These are phyloP conservation scores for Acer yangbiense DNA, from an alignment of 345 rosid species.

Conservation along the genomic window DNA sequence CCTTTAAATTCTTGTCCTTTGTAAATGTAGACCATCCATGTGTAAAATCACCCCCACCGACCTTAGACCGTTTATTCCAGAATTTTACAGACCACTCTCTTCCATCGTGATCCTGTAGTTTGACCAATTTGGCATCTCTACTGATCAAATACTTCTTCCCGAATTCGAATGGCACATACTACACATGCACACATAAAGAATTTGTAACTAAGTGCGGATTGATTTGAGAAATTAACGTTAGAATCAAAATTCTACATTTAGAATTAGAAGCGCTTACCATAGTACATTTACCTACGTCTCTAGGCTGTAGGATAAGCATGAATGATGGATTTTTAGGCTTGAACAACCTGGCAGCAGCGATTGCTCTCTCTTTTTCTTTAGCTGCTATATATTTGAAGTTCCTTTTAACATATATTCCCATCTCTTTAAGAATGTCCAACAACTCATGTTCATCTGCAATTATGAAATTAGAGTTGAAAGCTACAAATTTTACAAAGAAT, in stretches of 20 bases:
- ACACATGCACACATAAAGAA: background rate
- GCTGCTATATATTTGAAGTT: background rate
- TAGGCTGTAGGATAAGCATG: background rate
- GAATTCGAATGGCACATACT: constrained; percentile 25
- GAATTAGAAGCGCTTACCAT: background rate
- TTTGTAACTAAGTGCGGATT: background rate
- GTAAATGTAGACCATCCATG: constrained; percentile 29
- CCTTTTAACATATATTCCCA: background rate
- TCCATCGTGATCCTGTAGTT: constrained; percentile 30
- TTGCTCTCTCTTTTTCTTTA: background rate
- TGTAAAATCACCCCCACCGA: background rate
- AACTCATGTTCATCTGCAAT: background rate
- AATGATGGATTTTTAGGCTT: background rate
- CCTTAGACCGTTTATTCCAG: too few relatives aligned
- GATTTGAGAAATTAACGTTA: background rate
- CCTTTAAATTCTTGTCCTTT: background rate
- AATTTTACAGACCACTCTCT: constrained; percentile 12
- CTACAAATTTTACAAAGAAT: background rate
- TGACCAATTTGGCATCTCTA: constrained; percentile 6
- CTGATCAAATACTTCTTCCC: background rate
- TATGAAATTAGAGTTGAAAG: background rate
- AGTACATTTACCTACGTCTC: background rate
- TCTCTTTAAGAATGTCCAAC: background rate
- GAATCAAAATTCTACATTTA: too few relatives aligned
- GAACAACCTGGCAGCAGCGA: background rate